A percentile compares a stretch with the other conserved stretches of the same genome.
Evolutionary conservation across 2,329 filamentous ascomycete genomes (phyloP).

Genomic region (Penicillium polonicum): DNA sequence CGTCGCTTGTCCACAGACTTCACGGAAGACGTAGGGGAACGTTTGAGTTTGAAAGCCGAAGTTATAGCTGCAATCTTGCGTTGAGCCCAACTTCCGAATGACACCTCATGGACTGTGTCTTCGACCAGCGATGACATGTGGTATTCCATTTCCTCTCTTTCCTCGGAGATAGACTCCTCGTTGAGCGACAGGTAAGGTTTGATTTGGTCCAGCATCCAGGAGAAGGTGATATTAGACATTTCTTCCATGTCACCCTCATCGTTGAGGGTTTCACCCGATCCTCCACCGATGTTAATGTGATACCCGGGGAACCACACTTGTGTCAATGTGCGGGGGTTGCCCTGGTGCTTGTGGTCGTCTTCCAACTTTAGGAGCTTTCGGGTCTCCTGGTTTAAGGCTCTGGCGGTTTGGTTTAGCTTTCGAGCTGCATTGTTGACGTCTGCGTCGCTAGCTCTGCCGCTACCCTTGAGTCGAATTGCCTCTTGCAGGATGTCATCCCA

Average conservation of each 20-base stretch:
- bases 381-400: slow-evolving; percentile 12
- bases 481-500: slow-evolving; percentile 3
- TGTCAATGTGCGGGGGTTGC: slow-evolving; percentile 37
- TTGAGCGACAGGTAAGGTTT: slow-evolving; percentile 17
- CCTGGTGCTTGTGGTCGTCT: slow-evolving; percentile 13
- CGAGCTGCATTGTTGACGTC: slow-evolving; percentile 16
- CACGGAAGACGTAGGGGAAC: background rate
- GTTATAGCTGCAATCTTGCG: background rate
- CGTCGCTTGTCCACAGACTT: background rate
- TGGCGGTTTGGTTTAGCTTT: slow-evolving; percentile 14
- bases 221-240: slow-evolving; percentile 24
- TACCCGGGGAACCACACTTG: slow-evolving; percentile 59
- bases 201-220: slow-evolving; percentile 27
- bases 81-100: slow-evolving; percentile 5
- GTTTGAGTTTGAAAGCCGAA: background rate
- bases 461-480: slow-evolving; percentile 15
- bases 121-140: slow-evolving; percentile 2
- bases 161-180: slow-evolving; percentile 8
- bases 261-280: slow-evolving; percentile 34
- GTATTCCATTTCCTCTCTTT: slow-evolving; percentile 8
- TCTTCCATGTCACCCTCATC: slow-evolving; percentile 26
- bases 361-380: slow-evolving; percentile 14
- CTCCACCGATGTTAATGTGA: slow-evolving; percentile 54
- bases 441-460: slow-evolving; percentile 13
- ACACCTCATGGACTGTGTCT: background rate